Percentiles rank a stretch among this genome's conserved stretches.
These are phyloP conservation scores for Sarocladium brachiariae DNA, from an alignment of 2,329 filamentous ascomycete species.

Conservation along the genomic window DNA sequence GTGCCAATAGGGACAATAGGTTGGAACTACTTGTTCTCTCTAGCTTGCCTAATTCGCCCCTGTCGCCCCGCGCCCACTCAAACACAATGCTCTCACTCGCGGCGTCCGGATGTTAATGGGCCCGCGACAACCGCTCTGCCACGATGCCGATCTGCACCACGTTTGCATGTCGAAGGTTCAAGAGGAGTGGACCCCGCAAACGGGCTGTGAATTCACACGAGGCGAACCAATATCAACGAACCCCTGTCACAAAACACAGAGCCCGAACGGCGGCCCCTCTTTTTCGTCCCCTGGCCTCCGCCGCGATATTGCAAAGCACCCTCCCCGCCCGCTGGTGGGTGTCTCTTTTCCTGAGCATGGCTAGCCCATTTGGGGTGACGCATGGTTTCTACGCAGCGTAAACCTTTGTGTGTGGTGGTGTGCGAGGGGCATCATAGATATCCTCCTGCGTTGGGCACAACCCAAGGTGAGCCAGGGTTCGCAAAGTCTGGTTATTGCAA, in stretches of 20 bases:
- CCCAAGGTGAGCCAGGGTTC: neutral
- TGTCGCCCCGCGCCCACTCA: neutral
- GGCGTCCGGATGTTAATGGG: neutral
- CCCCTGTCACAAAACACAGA: neutral
- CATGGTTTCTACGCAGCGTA: no score
- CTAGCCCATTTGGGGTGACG: no score
- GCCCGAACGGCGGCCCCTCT: slow-evolving; percentile 4
- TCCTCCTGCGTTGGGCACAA: no score
- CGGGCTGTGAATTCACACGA: neutral
- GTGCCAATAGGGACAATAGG: no score
- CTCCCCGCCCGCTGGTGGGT: neutral
- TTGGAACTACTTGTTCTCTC: no score
- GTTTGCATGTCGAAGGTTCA: neutral
- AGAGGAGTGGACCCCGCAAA: neutral
- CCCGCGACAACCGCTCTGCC: slow-evolving; percentile 3
- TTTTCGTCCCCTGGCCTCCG: slow-evolving; percentile 5
- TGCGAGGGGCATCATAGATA: slow-evolving; percentile 3
- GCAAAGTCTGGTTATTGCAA: slow-evolving; percentile 1
- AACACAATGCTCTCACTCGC: neutral
- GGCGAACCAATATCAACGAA: neutral
- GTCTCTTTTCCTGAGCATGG: no score
- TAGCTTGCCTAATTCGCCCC: neutral
- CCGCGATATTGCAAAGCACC: slow-evolving; percentile 2
- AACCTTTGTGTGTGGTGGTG: no score
- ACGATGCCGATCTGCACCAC: neutral